Evolutionary conservation across 1,139 yeast genomes (phyloP).

Genomic region (Scheffersomyces quercinus): DNA sequence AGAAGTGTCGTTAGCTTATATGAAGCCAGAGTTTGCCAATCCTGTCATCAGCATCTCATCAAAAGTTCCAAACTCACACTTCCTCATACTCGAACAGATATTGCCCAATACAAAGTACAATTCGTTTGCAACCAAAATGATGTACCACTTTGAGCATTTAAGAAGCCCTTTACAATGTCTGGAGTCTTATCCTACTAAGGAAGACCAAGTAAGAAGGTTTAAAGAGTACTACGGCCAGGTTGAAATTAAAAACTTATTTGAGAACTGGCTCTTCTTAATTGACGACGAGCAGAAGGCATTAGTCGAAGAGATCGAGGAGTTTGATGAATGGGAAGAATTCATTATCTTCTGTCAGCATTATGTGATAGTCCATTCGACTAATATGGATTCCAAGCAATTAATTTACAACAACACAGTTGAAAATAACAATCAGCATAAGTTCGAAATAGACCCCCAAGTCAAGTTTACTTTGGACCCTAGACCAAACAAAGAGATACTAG

Average conservation of each 20-base stretch:
- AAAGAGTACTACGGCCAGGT: conserved; percentile 41
- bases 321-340: conserved; percentile 87
- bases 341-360: conserved; percentile 77
- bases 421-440: background rate
- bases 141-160: conserved; percentile 66
- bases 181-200: conserved; percentile 52
- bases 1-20: conserved; percentile 81
- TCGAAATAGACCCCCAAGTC: conserved; percentile 10
- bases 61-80: conserved; percentile 52
- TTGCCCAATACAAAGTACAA: conserved; percentile 63
- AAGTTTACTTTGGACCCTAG: conserved; percentile 4
- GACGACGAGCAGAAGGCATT: conserved; percentile 37
- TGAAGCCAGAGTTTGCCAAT: conserved; percentile 71
- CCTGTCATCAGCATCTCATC: conserved; percentile 53
- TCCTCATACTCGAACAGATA: conserved; percentile 70
- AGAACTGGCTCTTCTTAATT: conserved; percentile 55
- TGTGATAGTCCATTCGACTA: conserved; percentile 65
- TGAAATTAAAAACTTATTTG: conserved; percentile 56
- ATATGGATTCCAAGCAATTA: conserved; percentile 16
- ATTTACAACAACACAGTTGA: conserved; percentile 1
- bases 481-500: conserved; percentile 13
- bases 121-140: conserved; percentile 75
- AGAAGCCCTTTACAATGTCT: conserved; percentile 74
- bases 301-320: conserved; percentile 59
- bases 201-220: conserved; percentile 55